Conservation (phyloP, 371 early-diverging fungal species). For the Mortierella sp. region DNA sequence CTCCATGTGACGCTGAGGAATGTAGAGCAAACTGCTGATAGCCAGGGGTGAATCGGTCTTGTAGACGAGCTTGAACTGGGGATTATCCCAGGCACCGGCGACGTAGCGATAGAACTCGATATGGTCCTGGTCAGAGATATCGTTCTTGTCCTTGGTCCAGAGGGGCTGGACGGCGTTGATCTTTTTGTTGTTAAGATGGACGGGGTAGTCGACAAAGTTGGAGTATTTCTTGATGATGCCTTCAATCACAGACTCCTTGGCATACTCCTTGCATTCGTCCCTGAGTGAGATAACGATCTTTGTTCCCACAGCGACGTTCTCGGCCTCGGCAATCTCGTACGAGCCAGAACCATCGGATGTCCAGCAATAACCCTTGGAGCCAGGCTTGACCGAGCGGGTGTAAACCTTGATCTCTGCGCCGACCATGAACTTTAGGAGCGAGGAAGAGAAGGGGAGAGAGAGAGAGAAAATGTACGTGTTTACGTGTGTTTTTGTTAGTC, state of each 20-base stretch:
- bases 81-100: constrained; percentile 78
- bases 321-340: constrained; percentile 82
- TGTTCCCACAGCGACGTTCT: constrained; percentile 88
- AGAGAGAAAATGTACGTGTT: constrained; percentile 26
- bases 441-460: constrained; percentile 40
- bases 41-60: constrained; percentile 84
- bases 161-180: constrained; percentile 93
- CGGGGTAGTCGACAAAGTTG: constrained; percentile 97
- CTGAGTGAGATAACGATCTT: constrained; percentile 93
- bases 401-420: constrained; percentile 86
- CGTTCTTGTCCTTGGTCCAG: constrained; percentile 89
- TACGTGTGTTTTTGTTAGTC: neutral
- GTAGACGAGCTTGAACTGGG: constrained; percentile 78
- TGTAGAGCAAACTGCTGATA: constrained; percentile 79
- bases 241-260: constrained; percentile 78
- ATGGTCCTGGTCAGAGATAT: constrained; percentile 91
- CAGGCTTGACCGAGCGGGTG: constrained; percentile 78
- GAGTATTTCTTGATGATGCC: constrained; percentile 95
- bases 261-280: constrained; percentile 89
- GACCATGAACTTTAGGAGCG: constrained; percentile 79
- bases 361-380: constrained; percentile 86
- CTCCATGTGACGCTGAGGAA: constrained; percentile 80
- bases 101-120: constrained; percentile 90
- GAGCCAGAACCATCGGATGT: constrained; percentile 83
- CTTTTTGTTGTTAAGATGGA: constrained; percentile 81